A percentile compares a stretch with the other conserved stretches of the same genome.
Evolutionary conservation across 1,139 yeast genomes (phyloP).

Genomic region (Zhuliangozyma blackwelliae): DNA sequence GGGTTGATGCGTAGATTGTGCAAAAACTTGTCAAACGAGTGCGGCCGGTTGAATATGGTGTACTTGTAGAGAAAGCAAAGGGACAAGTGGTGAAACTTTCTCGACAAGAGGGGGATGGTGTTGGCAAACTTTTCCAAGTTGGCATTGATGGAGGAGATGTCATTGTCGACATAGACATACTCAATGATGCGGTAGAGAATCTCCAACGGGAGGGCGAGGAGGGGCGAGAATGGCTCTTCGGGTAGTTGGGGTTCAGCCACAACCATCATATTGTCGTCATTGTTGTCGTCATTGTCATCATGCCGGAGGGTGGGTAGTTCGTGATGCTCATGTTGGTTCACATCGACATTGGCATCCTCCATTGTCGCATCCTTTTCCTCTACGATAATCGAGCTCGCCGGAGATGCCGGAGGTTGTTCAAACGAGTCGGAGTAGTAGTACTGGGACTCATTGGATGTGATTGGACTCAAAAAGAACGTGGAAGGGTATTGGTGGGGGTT

Average conservation of each 20-base stretch:
- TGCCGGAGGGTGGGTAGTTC: neutral
- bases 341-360: neutral
- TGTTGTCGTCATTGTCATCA: too few species aligned
- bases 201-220: constrained; percentile 34
- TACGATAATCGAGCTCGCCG: neutral
- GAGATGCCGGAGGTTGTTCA: neutral
- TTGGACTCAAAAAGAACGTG: constrained; percentile 31
- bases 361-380: neutral
- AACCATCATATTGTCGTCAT: too few species aligned
- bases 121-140: constrained; percentile 41
- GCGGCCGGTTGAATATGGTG: constrained; percentile 75
- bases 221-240: constrained; percentile 12
- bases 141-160: constrained; percentile 36
- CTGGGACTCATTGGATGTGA: constrained; percentile 30
- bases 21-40: constrained; percentile 70
- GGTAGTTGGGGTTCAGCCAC: neutral
- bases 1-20: constrained; percentile 48
- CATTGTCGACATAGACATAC: constrained; percentile 38
- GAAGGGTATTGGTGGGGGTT: constrained; percentile 15
- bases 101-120: constrained; percentile 35
- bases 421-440: constrained; percentile 6
- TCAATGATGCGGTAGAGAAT: constrained; percentile 41
- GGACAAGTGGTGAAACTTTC: constrained; percentile 30
- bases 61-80: constrained; percentile 54
- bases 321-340: too few species aligned